Evolutionary conservation across 2,329 filamentous ascomycete species (phyloP), one percentile per base, ranked within the genome.

Genomic region (Annulohypoxylon truncatum): DNA sequence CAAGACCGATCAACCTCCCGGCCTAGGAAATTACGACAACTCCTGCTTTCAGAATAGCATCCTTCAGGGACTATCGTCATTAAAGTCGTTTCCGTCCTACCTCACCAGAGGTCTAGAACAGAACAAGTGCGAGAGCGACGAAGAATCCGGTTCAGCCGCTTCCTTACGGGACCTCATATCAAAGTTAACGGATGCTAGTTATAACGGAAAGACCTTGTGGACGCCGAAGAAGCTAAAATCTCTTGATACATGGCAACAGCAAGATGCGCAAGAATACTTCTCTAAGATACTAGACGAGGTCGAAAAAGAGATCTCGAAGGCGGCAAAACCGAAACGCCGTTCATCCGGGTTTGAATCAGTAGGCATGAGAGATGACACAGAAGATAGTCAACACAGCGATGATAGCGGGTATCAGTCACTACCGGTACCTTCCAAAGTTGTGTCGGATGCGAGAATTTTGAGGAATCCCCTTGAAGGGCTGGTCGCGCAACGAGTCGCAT

Each of bases 41-140:
- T 97, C 94, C 1, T 98, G 96, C 82, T 99, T 97, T 78, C 96
- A 98, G 79, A 99, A 99, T 79, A 97, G 94, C 76, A 90, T 97
- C 18, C 88, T 99, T 9, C 94, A 97, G 77, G 90, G 90, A 5
- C 82, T 98, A 42, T 90, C 94, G 1, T 91, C 94, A 3, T 83
- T 98, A 28, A 85, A 86, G 15, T 86, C 90, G 3, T 82, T 98
- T 28, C 85, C 87, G 24, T 81, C 81, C 2, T 96, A 93, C 73
- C 84, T 97, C 6, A 81, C 81, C 1, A 80, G 78, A 7, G 79
- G 81, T 1, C 48, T 77, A 3, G 73, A 77, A n/a, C 71, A 72
- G 6, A 71, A 73, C 28, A 67, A 73, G 44, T 71, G 75, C 12
- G 60, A 71, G 50, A 69, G 75, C 35, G 66, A 76, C 60, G 47